phyloP scores from a whole-genome alignment of 768 basidiomycete genomes.

The Agrocybe chaxingu region DNA sequence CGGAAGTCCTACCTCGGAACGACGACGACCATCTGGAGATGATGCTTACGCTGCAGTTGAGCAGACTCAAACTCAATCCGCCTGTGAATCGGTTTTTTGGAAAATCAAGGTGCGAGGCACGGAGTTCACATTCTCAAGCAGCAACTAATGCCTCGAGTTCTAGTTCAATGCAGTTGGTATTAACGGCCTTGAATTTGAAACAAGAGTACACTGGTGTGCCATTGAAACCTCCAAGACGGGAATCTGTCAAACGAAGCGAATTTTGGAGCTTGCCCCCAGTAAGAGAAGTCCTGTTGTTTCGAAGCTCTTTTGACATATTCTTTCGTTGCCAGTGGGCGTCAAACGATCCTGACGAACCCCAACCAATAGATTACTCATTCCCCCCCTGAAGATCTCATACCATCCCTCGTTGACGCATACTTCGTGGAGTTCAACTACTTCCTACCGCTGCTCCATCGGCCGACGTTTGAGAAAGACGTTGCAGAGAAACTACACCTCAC shows the following conservation, averaged over 20 bases:
- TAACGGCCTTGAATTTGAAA: constrained; percentile 56
- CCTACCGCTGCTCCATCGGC: constrained; percentile 69
- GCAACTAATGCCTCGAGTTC: neutral
- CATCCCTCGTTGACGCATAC: constrained; percentile 58
- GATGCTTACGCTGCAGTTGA: constrained; percentile 28
- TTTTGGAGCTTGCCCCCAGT: constrained; percentile 51
- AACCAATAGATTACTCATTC: constrained; percentile 33
- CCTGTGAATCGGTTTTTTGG: constrained; percentile 44
- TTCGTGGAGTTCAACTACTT: constrained; percentile 55
- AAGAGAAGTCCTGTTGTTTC: neutral
- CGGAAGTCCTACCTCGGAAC: constrained; percentile 28
- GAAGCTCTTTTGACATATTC: neutral
- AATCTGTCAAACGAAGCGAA: constrained; percentile 35
- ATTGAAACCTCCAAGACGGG: constrained; percentile 19
- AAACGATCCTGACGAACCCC: constrained; percentile 18
- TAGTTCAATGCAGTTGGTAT: constrained; percentile 50
- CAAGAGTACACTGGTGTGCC: constrained; percentile 44
- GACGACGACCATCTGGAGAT: constrained; percentile 27
- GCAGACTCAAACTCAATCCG: constrained; percentile 35
- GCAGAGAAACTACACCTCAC: constrained; percentile 44
- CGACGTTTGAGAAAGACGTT: constrained; percentile 58
- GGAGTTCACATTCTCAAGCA: neutral
- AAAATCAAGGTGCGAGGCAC: constrained; percentile 33
- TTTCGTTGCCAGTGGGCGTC: constrained; percentile 29
- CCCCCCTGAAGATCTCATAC: constrained; percentile 56